phyloP scores from a whole-genome alignment of 257 asterid species.

The Solanum ossicruentum region DNA sequence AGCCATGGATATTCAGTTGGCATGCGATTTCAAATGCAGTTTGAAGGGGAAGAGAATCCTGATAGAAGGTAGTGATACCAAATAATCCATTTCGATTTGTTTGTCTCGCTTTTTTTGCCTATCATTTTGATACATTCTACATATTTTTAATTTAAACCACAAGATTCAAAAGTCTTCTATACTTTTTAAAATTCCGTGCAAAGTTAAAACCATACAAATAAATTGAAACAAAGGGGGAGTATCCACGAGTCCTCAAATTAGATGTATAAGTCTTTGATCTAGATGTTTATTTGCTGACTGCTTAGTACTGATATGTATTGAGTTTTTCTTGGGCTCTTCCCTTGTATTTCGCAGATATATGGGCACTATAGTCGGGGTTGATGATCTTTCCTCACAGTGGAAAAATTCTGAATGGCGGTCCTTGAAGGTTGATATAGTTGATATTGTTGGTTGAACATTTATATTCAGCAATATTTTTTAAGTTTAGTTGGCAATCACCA shows the following conservation, averaged over 20 bases:
- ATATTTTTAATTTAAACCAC: too few relatives aligned
- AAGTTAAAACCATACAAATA: not conserved
- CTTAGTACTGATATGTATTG: not conserved
- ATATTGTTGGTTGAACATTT: not conserved
- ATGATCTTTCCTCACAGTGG: slow-evolving; percentile 55
- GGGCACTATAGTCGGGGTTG: slow-evolving; percentile 67
- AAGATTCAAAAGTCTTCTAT: too few relatives aligned
- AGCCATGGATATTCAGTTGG: slow-evolving; percentile 53
- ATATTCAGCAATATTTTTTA: not conserved
- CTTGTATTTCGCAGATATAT: slow-evolving; percentile 38
- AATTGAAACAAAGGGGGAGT: not conserved
- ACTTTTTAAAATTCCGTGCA: not conserved
- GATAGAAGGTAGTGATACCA: slow-evolving; percentile 46
- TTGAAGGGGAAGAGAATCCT: slow-evolving; percentile 77
- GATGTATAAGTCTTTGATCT: not conserved
- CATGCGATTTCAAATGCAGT: slow-evolving; percentile 68
- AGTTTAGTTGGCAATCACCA: not conserved
- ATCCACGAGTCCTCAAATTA: not conserved
- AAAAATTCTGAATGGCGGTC: slow-evolving; percentile 60
- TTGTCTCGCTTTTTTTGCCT: not conserved
- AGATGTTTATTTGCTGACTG: not conserved
- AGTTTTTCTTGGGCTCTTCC: not conserved
- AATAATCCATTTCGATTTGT: not conserved
- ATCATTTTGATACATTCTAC: too few relatives aligned
- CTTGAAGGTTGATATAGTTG: slow-evolving; percentile 33